phyloP scores from a whole-genome alignment of 176 grass and related monocot genomes.

The Oryza meyeriana region DNA sequence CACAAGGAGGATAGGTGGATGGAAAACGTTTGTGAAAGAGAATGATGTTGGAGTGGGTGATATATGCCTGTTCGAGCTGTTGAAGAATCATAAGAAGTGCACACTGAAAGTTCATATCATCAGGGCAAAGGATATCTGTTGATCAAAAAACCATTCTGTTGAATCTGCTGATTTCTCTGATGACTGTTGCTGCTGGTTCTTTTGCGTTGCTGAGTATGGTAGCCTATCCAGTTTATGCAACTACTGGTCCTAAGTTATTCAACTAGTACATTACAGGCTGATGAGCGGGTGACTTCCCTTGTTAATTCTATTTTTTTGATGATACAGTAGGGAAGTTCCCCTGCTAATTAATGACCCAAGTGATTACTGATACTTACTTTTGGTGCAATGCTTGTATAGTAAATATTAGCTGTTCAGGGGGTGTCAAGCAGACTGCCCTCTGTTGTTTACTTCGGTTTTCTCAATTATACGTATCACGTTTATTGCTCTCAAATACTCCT shows the following conservation, averaged over 20 bases:
- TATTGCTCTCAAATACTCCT: no score
- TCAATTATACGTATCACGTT: no score
- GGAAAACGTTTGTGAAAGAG: neutral
- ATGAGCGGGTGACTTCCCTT: neutral
- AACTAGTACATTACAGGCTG: no score
- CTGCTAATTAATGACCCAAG: no score
- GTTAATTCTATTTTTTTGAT: neutral
- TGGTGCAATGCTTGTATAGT: no score
- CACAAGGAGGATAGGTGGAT: neutral
- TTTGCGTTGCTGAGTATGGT: neutral
- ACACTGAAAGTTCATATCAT: neutral
- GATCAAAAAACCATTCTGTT: neutral
- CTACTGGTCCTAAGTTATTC: neutral
- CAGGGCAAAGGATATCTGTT: neutral
- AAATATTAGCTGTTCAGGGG: no score
- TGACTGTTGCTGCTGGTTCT: neutral
- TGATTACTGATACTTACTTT: no score
- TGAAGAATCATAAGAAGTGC: neutral
- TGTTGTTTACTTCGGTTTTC: no score
- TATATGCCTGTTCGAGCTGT: slow-evolving; percentile 12
- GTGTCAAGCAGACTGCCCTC: no score
- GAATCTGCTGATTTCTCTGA: neutral
- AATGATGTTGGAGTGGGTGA: neutral
- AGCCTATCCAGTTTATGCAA: neutral
- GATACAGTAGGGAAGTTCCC: neutral